phyloP scores from a whole-genome alignment of 208 protist genomes.

The Leishmania braziliensis region DNA sequence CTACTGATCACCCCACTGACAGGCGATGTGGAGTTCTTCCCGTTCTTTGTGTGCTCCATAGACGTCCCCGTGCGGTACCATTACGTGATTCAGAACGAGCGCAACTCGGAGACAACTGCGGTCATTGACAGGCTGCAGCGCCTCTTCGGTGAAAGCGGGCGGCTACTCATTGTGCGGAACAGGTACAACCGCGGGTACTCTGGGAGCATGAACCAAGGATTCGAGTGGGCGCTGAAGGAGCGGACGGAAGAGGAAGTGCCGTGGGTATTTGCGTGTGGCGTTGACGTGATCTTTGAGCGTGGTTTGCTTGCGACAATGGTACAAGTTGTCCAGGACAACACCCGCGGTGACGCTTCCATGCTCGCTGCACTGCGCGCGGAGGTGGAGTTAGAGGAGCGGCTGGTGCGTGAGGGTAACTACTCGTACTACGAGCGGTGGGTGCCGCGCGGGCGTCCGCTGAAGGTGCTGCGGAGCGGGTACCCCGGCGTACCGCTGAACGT shows the following conservation, averaged over 20 bases:
- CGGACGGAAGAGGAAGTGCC: slow-evolving; percentile 33
- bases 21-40: slow-evolving; percentile 38
- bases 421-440: slow-evolving; percentile 37
- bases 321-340: slow-evolving; percentile 16
- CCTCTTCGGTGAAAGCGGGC: slow-evolving; percentile 36
- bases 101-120: slow-evolving; percentile 20
- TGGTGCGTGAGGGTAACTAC: slow-evolving; percentile 17
- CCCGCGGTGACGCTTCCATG: slow-evolving; percentile 29
- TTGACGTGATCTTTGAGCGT: slow-evolving; percentile 39
- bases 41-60: slow-evolving; percentile 39
- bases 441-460: slow-evolving; percentile 31
- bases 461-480: slow-evolving; percentile 38
- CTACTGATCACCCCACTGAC: slow-evolving; percentile 47
- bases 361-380: slow-evolving; percentile 29
- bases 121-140: slow-evolving; percentile 33
- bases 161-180: slow-evolving; percentile 36
- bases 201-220: slow-evolving; percentile 40
- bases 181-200: slow-evolving; percentile 43
- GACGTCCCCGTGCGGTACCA: slow-evolving; percentile 45
- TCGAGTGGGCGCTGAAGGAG: slow-evolving; percentile 33
- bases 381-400: slow-evolving; percentile 36
- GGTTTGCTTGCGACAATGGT: slow-evolving; percentile 30
- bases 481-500: slow-evolving; percentile 36
- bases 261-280: slow-evolving; percentile 39
- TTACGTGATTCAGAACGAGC: slow-evolving; percentile 42